These are phyloP conservation scores for Pseudogymnoascus destructans DNA, from an alignment of 2,329 filamentous ascomycete genomes.

Conservation along the genomic window DNA sequence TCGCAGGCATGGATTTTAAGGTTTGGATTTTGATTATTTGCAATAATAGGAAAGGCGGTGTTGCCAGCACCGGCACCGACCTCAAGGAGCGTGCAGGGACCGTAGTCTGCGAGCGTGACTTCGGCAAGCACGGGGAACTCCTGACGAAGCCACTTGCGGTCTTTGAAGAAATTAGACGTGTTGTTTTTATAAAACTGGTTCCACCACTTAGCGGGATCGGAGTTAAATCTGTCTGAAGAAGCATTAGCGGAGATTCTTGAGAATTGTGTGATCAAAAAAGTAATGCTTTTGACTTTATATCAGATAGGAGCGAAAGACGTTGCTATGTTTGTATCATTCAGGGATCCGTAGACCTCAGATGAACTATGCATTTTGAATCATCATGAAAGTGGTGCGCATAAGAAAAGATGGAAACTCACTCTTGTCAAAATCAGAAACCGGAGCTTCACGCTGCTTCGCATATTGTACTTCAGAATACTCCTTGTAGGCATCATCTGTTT, in stretches of 20 bases:
- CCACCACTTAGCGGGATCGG: conserved; percentile 91
- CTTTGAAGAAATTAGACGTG: conserved; percentile 94
- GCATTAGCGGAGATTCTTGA: conserved; percentile 29
- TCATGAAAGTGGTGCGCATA: conserved; percentile 27
- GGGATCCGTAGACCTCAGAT: conserved; percentile 41
- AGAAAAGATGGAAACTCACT: conserved; percentile 31
- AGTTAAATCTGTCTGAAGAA: conserved; percentile 63
- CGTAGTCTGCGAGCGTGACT: conserved; percentile 57
- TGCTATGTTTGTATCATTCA: conserved; percentile 46
- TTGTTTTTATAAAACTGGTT: conserved; percentile 98
- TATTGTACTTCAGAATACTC: conserved; percentile 78
- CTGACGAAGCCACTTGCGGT: conserved; percentile 91
- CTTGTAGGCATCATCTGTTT: conserved; percentile 78
- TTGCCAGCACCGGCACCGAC: conserved; percentile 94
- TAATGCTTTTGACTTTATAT: conserved; percentile 25
- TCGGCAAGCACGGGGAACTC: conserved; percentile 83
- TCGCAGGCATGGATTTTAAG: conserved; percentile 88
- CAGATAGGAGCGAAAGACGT: conserved; percentile 67
- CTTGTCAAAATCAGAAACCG: conserved; percentile 88
- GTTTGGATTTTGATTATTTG: conserved; percentile 67
- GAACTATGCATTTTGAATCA: conserved; percentile 55
- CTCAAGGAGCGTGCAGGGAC: conserved; percentile 63
- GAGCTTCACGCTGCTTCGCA: conserved; percentile 67
- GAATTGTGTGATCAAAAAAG: conserved; percentile 10
- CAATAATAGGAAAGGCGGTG: conserved; percentile 83